phyloP scores from a whole-genome alignment of 2,329 filamentous ascomycete genomes.

The Pseudogymnoascus sp. region DNA sequence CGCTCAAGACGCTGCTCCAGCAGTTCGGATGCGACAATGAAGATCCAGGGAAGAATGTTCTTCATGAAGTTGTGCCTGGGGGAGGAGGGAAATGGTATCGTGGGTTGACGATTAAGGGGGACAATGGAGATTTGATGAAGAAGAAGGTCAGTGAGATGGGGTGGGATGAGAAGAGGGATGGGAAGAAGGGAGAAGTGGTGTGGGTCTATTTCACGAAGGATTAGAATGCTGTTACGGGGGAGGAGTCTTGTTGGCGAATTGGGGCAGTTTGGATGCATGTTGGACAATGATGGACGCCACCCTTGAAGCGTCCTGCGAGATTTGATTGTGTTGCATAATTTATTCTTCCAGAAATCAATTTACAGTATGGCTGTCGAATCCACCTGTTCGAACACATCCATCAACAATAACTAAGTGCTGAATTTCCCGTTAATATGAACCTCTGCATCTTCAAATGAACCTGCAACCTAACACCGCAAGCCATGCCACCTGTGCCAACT shows the following conservation, averaged over 20 bases:
- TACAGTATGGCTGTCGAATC: background rate
- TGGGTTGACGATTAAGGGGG: constrained; percentile 46
- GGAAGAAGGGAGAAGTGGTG: constrained; percentile 44
- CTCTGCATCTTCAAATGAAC: background rate
- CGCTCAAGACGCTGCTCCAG: constrained; percentile 50
- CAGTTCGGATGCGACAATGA: constrained; percentile 53
- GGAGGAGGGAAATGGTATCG: constrained; percentile 55
- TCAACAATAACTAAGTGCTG: background rate
- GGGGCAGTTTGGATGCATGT: background rate
- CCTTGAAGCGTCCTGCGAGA: background rate
- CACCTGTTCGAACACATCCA: background rate
- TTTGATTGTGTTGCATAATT: constrained; percentile 2
- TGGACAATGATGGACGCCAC: background rate
- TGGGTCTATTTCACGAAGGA: constrained; percentile 54
- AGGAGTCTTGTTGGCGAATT: background rate
- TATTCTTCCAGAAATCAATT: background rate
- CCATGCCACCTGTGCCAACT: background rate
- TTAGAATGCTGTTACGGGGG: constrained; percentile 1
- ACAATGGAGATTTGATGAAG: constrained; percentile 42
- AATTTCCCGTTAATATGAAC: background rate
- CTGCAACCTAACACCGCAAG: background rate
- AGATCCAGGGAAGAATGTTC: constrained; percentile 46
- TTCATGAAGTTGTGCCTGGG: constrained; percentile 51
- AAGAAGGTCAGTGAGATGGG: constrained; percentile 51
- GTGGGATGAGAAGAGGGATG: constrained; percentile 50